Evolutionary conservation across 441 rosid species (phyloP).

Genomic region (Manihot esculenta): DNA sequence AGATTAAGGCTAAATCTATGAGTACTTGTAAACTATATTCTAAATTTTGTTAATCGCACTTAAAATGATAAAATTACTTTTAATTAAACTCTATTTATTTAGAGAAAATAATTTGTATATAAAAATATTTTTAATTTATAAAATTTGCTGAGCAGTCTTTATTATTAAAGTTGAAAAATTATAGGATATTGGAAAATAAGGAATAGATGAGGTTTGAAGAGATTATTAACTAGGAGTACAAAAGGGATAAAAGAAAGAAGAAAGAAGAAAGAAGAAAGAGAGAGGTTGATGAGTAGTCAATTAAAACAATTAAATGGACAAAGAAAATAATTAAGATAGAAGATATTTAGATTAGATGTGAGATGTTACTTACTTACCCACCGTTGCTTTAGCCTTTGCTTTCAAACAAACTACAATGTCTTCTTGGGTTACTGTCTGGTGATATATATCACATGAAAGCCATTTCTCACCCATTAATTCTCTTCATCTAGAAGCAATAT

Average conservation of each 20-base stretch:
- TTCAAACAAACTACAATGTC: constrained; percentile 42
- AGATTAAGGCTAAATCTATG: no score
- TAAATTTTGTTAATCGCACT: no score
- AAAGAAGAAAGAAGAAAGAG: neutral
- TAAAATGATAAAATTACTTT: no score
- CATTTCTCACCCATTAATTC: constrained; percentile 52
- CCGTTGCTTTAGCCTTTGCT: constrained; percentile 53
- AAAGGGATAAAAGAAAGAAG: neutral
- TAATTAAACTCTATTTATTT: no score
- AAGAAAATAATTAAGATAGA: neutral
- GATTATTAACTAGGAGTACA: neutral
- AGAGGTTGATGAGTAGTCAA: neutral
- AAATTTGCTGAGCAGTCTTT: constrained; percentile 7
- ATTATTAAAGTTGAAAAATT: neutral
- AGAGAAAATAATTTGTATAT: no score
- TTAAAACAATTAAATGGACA: neutral
- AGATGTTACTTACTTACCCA: constrained; percentile 45
- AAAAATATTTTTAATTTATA: no score
- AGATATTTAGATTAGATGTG: neutral
- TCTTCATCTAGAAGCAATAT: constrained; percentile 51
- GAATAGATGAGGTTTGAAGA: no score
- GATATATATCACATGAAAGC: constrained; percentile 51
- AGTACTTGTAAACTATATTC: no score
- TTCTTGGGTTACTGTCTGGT: constrained; percentile 34
- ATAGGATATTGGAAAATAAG: neutral